These are phyloP conservation scores for Leucoagaricus sp. DNA, from an alignment of 1,284 basidiomycete species.

Conservation along the genomic window DNA sequence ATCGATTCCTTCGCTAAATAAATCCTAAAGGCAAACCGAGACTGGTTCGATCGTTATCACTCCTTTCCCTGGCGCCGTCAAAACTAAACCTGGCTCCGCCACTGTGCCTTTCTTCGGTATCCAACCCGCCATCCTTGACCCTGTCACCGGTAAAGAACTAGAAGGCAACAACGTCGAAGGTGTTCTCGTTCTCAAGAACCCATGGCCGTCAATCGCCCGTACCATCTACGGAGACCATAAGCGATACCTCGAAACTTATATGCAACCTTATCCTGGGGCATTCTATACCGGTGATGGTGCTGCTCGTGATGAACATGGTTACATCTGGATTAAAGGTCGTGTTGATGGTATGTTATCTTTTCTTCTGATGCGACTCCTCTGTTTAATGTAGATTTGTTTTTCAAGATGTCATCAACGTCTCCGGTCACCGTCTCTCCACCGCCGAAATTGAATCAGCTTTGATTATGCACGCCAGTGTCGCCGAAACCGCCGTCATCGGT, in stretches of 20 bases:
- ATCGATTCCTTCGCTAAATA: not conserved
- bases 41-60: conserved; percentile 96
- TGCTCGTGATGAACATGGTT: conserved; percentile 92
- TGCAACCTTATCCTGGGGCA: conserved; percentile 86
- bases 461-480: conserved; percentile 92
- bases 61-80: conserved; percentile 93
- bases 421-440: conserved; percentile 95
- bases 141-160: conserved; percentile 75
- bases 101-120: conserved; percentile 99
- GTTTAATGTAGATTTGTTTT: not conserved
- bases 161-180: conserved; percentile 89
- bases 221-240: conserved; percentile 93
- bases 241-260: conserved; percentile 92
- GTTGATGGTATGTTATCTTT: conserved; percentile 75
- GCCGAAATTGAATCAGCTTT: conserved; percentile 98
- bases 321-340: conserved; percentile 98
- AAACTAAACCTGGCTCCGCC: conserved; percentile 95
- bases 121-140: conserved; percentile 87
- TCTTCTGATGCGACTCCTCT: not conserved
- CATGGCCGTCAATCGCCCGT: conserved; percentile 97
- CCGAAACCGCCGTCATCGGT: conserved; percentile 95
- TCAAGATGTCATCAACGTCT: conserved; percentile 94
- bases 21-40: conserved; percentile 80
- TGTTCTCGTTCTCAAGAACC: conserved; percentile 83
- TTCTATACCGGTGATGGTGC: conserved; percentile 99